Percentiles rank a stretch among this genome's conserved stretches.
These are phyloP conservation scores for Sporothrix sp. DNA, from an alignment of 2,329 filamentous ascomycete species.

Conservation along the genomic window DNA sequence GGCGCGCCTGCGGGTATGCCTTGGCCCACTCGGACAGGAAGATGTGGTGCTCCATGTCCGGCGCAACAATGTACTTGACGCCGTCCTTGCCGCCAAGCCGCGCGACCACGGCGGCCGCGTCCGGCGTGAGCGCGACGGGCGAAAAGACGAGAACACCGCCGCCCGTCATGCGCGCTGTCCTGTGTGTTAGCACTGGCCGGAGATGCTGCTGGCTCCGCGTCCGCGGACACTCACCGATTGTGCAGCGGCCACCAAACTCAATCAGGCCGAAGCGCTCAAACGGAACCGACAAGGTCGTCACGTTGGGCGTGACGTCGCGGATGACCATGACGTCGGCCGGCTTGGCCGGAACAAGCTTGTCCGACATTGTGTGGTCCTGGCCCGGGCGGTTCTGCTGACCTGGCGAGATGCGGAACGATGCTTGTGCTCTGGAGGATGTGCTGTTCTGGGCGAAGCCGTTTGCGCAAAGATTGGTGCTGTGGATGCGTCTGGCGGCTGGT, in stretches of 20 bases:
- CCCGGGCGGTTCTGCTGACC: not conserved
- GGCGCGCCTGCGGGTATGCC: constrained; percentile 65
- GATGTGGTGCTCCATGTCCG: constrained; percentile 91
- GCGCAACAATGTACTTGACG: constrained; percentile 76
- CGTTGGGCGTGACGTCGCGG: constrained; percentile 67
- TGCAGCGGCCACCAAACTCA: constrained; percentile 79
- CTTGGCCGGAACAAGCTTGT: constrained; percentile 56
- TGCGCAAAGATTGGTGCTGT: not conserved
- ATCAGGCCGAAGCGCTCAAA: constrained; percentile 72
- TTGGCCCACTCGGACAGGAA: constrained; percentile 78
- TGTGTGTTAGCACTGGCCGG: no score
- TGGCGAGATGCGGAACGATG: not conserved
- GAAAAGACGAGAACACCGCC: constrained; percentile 84
- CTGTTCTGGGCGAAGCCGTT: not conserved
- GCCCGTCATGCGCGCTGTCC: constrained; percentile 68
- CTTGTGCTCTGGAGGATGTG: not conserved
- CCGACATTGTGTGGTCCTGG: constrained; percentile 38
- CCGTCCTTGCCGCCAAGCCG: constrained; percentile 49
- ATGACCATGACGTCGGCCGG: constrained; percentile 84
- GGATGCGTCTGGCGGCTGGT: not conserved
- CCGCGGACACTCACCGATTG: no score
- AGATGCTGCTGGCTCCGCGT: no score
- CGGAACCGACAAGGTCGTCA: constrained; percentile 71
- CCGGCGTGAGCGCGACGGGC: constrained; percentile 68
- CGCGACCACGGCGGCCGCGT: constrained; percentile 54